Evolutionary conservation across 345 rosid species (phyloP).

Genomic region (Durio zibethinus): DNA sequence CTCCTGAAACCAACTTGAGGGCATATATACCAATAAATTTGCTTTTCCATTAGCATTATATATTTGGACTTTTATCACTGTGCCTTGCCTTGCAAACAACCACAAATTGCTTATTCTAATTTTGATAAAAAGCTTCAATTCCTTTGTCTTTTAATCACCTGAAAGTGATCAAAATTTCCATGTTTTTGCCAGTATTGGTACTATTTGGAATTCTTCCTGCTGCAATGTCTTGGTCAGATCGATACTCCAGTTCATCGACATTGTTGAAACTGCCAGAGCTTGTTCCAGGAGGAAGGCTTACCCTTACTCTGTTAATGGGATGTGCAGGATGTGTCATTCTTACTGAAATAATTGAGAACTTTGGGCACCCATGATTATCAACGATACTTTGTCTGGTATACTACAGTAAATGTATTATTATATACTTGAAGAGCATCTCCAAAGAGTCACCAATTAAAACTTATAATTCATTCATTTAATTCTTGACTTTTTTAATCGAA

Average conservation of each 20-base stretch:
- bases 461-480: too few species aligned
- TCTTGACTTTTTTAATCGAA: too few species aligned
- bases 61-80: background rate
- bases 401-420: too few species aligned
- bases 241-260: conserved; percentile 46
- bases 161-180: background rate
- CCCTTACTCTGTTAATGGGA: conserved; percentile 57
- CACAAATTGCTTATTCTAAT: background rate
- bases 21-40: background rate
- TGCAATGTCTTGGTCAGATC: conserved; percentile 94
- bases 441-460: too few species aligned
- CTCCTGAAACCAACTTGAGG: background rate
- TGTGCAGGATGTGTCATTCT: conserved; percentile 58
- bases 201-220: conserved; percentile 86
- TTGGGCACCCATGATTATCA: conserved; percentile 15
- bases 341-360: conserved; percentile 48
- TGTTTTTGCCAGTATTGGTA: conserved; percentile 48
- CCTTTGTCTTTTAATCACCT: conserved; percentile 5
- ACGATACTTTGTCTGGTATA: too few species aligned
- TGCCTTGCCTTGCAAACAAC: background rate
- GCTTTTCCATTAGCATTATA: background rate
- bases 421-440: too few species aligned
- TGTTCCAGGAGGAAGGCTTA: conserved; percentile 73
- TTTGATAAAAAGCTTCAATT: background rate
- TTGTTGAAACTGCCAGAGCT: conserved; percentile 35